Evolutionary conservation across 805 yeast species (phyloP), one percentile per base, ranked within the genome.

Genomic region (Pichia ethanolica): DNA sequence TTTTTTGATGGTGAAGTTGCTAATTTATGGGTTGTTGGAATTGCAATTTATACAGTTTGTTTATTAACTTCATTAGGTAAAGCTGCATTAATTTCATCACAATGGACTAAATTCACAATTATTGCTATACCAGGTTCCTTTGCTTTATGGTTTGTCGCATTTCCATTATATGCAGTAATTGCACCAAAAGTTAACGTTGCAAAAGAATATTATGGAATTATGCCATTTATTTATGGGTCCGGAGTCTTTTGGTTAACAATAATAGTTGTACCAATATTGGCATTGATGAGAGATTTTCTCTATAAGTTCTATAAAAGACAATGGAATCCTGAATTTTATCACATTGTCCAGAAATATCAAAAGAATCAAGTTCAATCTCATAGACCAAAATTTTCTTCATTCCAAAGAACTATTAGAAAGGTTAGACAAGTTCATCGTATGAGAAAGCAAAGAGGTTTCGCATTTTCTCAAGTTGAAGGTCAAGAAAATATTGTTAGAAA

Each of bases 401-500:
- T 93, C 75, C 99, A 93, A 67, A 89, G 86, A 65, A 97, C 98
- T 6, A 93, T 93, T 49, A 78, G 98, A 62, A 93, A 89, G 63
- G 98, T 93, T 27, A 83, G 99, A 68, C 99, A 95, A 68, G 98
- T 93, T 37, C 96, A 91, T 67, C 79, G 99, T 67, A 91, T 93
- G 87, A 86, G 95, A 65, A 93, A 93, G 62, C 99, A 93, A 69
- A 82, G 98, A 69, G 99, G 99, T 6, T 93, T 88, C 73, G 99
- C 99, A 1, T 93, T 93, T 61, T 89, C 97, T 7, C 98, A 93
- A 67, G 89, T 86, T 43, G 96, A 87, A 64, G 95, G 95, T 36
- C 97, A 90, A 69, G 97, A 89, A 56, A 82, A 83, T 62, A 79
- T 93, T 53, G 84, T 93, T 44, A 78, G 98, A 60, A 88, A 95